Evolutionary conservation across 225 moss, liverwort and hornwort genomes (phyloP), one percentile per base, ranked within the genome.

Genomic region (Physcomitrium patens): DNA sequence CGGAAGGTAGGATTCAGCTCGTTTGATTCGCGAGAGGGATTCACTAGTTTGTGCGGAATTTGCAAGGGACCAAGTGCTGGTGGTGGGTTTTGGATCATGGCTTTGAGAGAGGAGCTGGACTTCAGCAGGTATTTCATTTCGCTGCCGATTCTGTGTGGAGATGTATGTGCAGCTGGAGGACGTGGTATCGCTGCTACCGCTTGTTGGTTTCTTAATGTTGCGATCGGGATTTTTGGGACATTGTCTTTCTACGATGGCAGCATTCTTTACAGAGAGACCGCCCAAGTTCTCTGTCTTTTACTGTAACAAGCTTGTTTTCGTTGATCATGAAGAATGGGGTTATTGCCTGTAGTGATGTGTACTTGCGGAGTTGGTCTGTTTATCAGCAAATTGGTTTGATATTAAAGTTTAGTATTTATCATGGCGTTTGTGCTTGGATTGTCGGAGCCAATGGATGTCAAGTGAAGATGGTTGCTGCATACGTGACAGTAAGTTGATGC

Each of bases 81-180:
- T 31, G n/a, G n/a, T n/a, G n/a, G n/a, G 19, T 37, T 55, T 53
- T 14, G 56, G 43, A 22, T 10, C 9, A 63, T 23, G 77, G 58
- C 13, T 1, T 63, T 5, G 52, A 73, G 18, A n/a, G n/a, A n/a
- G 73, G 44, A 53, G 37, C 44, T 22, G 18, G 12, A 20, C 2
- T 20, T 52, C 52, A 58, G 52, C 59, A 65, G 74, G 74, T 78
- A 10, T 19, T 17, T 44, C 8, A 11, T 31, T 63, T 19, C 56
- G 67, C 59, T 60, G 54, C 3, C 27, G 48, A 15, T 71, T 44
- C 7, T 26, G 46, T 54, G 3, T 14, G 42, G 41, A 70, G 50
- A 66, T 9, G 48, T 12, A 1, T 44, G 0, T 63, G 5, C 8
- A 43, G 3, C 1, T 43, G 43, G 44, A 64, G 22, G 45, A 45